Evolutionary conservation across 2,329 filamentous ascomycete genomes (phyloP), one percentile per base, ranked within the genome.

Genomic region (Exophiala lecanii-corni): DNA sequence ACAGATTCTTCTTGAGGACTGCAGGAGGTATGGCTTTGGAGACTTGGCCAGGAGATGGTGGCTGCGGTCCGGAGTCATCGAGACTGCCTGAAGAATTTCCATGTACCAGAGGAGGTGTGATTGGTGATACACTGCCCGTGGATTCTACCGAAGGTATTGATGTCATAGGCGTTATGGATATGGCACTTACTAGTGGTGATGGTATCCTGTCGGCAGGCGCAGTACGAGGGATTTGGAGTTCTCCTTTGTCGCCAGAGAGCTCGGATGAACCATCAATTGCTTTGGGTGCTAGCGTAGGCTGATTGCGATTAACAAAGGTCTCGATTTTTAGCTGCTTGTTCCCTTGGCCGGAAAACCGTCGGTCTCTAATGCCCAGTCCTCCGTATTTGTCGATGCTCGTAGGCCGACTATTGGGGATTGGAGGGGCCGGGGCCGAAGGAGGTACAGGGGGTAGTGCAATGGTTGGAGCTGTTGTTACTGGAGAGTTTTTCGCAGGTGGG

Each of bases 261-360:
- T 59, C 52, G 17, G 55, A 53, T 16, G 59, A 38, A 51, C 55
- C 5, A 45, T 51, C 31, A 47, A 43, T 10, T 48, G 51, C 63
- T 38, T 61, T 66, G 68, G 9, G 19, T 35, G 50, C 38, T 17
- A 47, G 32, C 17, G 37, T 49, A 5, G 51, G 37, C 26, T 50
- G 52, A 17, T 28, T 44, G n/a, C 47, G 42, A 26, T 43, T 31
- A 5, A 42, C 44, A 38, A 54, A 55, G 4, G 89, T 96, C 63
- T 96, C 87, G 43, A 97, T 96, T 66, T 89, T 94, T 38, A 97
- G 71, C 57, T 89, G 85, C 61, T 86, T 89, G 10, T 78, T 70
- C 56, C 86, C 87, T 55, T 87, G 82, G 5, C 84, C 86, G 3
- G 89, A 95, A 21, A 94, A 68, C 49, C 89, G 78, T 47, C 89